These are phyloP conservation scores for Neonectria hederae DNA, from an alignment of 2,329 filamentous ascomycete species.

Conservation along the genomic window DNA sequence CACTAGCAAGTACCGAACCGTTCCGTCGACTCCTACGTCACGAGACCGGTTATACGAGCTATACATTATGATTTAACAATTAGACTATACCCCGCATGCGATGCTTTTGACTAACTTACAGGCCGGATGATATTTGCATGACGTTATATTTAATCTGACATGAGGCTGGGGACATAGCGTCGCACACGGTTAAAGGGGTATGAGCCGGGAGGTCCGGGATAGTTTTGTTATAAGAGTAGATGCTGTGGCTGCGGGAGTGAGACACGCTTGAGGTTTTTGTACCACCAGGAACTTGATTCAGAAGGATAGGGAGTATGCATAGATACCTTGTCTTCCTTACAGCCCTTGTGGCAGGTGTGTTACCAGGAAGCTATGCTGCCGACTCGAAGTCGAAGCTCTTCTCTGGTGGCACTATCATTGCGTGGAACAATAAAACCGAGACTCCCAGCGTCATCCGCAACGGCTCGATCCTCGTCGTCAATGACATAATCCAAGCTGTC, in stretches of 20 bases:
- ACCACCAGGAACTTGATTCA: neutral
- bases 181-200: neutral
- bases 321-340: neutral
- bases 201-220: neutral
- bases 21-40: neutral
- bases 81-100: neutral
- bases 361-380: neutral
- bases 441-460: slow-evolving; percentile 7
- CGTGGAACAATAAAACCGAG: slow-evolving; percentile 6
- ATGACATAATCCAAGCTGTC: slow-evolving; percentile 8
- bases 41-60: neutral
- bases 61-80: neutral
- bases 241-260: neutral
- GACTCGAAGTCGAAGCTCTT: slow-evolving; percentile 7
- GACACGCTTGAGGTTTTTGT: neutral
- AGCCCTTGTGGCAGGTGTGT: neutral
- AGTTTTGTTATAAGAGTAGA: neutral
- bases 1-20: neutral
- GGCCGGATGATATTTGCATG: neutral
- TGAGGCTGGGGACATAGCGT: neutral
- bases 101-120: neutral
- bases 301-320: neutral
- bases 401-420: slow-evolving; percentile 14
- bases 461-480: slow-evolving; percentile 11
- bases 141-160: neutral